Conservation (phyloP, 2,329 filamentous ascomycete genomes). For the Ciborinia camelliae region DNA sequence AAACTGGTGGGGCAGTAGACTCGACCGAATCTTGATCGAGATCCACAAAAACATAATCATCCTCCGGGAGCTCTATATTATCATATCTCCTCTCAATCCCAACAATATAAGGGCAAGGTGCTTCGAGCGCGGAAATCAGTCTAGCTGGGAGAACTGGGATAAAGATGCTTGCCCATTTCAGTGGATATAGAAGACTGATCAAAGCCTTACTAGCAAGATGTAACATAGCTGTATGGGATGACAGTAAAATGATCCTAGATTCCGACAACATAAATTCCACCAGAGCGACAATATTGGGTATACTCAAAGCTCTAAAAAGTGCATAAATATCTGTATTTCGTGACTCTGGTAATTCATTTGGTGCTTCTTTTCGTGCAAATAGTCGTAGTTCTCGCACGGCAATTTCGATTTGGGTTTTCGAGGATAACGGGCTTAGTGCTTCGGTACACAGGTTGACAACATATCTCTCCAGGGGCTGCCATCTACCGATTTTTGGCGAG, state of each 20-base stretch:
- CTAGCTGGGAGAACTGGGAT: constrained; percentile 88
- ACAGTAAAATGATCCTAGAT: constrained; percentile 92
- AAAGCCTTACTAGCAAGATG: constrained; percentile 90
- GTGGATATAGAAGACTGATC: constrained; percentile 77
- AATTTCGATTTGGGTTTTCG: constrained; percentile 93
- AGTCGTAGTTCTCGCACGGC: constrained; percentile 84
- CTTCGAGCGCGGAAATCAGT: constrained; percentile 84
- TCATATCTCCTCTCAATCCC: constrained; percentile 93
- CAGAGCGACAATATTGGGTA: constrained; percentile 87
- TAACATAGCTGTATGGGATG: constrained; percentile 93
- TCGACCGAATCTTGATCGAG: constrained; percentile 89
- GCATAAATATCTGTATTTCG: constrained; percentile 90
- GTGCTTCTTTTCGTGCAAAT: constrained; percentile 88
- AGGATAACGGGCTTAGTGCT: constrained; percentile 85
- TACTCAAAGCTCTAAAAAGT: constrained; percentile 82
- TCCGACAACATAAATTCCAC: constrained; percentile 93
- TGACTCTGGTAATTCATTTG: constrained; percentile 89
- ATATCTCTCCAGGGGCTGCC: constrained; percentile 95
- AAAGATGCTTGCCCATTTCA: constrained; percentile 91
- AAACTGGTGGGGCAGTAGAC: constrained; percentile 71
- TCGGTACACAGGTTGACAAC: constrained; percentile 96
- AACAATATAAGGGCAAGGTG: constrained; percentile 94
- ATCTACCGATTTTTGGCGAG: constrained; percentile 86
- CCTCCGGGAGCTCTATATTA: constrained; percentile 79
- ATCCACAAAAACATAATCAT: constrained; percentile 94